Evolutionary conservation across 345 rosid species (phyloP), one percentile per base, ranked within the genome.

Genomic region (Ricinus communis): DNA sequence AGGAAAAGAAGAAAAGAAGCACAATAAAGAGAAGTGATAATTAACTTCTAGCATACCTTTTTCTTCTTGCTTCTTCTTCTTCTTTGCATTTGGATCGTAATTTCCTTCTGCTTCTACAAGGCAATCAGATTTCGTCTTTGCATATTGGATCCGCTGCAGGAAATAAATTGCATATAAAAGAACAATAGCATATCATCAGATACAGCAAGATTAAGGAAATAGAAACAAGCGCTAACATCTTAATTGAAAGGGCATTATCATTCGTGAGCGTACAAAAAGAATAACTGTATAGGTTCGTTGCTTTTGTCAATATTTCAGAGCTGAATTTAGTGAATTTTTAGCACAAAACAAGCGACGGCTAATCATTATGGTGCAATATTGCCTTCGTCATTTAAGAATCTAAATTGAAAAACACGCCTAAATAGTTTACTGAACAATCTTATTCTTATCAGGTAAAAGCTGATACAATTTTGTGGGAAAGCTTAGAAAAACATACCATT

Each of bases 121-220:
- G 83, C 96, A 96, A 77, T 96, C 98, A 0, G 97, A 88, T 82
- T 88, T 96, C 62, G 87, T 74, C 81, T 89, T 96, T 69, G 97
- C 97, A 60, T 87, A 96, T 73, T 96, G 98, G 71, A 96, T 87
- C 52, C 91, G 82, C 99, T 93, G 88, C 77, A 77, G 5, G 43
- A 51, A 51, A 11, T 40, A 11, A 66, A 36, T 55, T 22, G 21
- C 31, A 38, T 41, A 27, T 30, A 62, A 53, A 9, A 0, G 36
- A 4, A 55, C 0, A 46, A 12, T 2, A 40, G 24, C 5, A 65
- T 55, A 41, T 30, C 19, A 46, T 9, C 24, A 12, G 36, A 10
- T 4, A 25, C 14, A 30, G 36, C 16, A 43, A 3, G 33, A 28
- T 43, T 16, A 8, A 16, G 28, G 18, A 27, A 40, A 52, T 11